Percentiles rank a stretch among this genome's conserved stretches.
These are phyloP conservation scores for Cephaloascus fragrans DNA, from an alignment of 805 yeast species.

Conservation along the genomic window DNA sequence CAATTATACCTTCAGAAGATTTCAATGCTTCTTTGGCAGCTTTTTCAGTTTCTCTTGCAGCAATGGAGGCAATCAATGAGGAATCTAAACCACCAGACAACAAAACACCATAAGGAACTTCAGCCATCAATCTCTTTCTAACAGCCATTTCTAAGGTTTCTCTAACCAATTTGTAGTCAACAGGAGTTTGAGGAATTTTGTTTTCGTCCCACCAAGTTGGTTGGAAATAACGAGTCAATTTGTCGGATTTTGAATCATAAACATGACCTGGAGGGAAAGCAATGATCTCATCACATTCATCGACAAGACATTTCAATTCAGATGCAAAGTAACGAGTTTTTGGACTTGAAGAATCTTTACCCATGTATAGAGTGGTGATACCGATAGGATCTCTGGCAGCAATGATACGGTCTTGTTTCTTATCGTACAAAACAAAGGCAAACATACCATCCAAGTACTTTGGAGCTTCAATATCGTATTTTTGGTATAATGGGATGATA, in stretches of 20 bases:
- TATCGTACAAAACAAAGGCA: conserved; percentile 88
- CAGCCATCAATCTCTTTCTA: conserved; percentile 98
- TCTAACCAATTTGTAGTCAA: conserved; percentile 65
- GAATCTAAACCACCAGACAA: conserved; percentile 97
- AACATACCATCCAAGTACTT: conserved; percentile 95
- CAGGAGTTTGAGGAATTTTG: conserved; percentile 65
- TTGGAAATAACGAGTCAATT: conserved; percentile 76
- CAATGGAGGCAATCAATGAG: conserved; percentile 91
- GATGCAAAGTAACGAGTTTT: conserved; percentile 83
- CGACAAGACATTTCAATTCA: conserved; percentile 87
- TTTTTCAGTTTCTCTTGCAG: conserved; percentile 88
- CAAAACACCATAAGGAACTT: conserved; percentile 97
- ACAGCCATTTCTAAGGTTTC: conserved; percentile 86
- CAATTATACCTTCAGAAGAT: conserved; percentile 41
- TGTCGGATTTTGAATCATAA: conserved; percentile 84
- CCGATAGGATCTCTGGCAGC: conserved; percentile 99
- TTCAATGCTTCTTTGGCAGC: conserved; percentile 46
- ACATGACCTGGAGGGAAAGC: conserved; percentile 99
- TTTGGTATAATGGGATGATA: conserved; percentile 83
- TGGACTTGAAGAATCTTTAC: conserved; percentile 62
- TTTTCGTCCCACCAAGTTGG: conserved; percentile 93
- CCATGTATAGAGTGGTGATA: conserved; percentile 93
- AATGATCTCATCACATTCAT: conserved; percentile 84
- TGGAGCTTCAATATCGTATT: conserved; percentile 86
- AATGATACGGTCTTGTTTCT: conserved; percentile 70